Conservation (phyloP, 768 basidiomycete species). For the Auricularia cornea region DNA sequence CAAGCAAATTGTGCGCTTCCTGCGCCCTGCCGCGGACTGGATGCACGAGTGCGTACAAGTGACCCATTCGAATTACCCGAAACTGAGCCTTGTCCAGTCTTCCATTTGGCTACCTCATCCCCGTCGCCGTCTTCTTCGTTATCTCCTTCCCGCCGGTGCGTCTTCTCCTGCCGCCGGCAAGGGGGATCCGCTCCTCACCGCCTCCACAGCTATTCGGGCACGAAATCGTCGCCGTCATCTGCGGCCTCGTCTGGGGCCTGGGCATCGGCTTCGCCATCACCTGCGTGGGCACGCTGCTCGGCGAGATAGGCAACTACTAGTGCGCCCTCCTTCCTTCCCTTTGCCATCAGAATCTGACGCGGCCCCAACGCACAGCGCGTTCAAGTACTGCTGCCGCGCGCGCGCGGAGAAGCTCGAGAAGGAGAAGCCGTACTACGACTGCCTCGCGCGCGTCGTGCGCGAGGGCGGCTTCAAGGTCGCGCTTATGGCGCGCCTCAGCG, state of each 20-base stretch:
- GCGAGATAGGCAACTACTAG: conserved; percentile 86
- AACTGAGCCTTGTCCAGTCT: conserved; percentile 28
- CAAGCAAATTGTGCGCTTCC: conserved; percentile 60
- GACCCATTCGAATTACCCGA: neutral
- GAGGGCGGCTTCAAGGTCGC: conserved; percentile 86
- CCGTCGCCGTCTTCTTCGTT: conserved; percentile 73
- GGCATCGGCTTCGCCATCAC: conserved; percentile 85
- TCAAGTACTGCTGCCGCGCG: conserved; percentile 68
- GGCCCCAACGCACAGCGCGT: conserved; percentile 51
- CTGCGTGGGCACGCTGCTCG: conserved; percentile 51
- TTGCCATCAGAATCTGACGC: conserved; percentile 1
- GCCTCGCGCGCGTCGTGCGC: conserved; percentile 51
- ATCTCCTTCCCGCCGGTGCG: conserved; percentile 78
- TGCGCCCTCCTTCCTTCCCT: conserved; percentile 28
- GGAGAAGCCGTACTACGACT: conserved; percentile 38
- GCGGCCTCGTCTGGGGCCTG: conserved; percentile 86
- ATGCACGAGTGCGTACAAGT: conserved; percentile 44
- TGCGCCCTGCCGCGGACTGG: conserved; percentile 58
- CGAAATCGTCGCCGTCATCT: conserved; percentile 82
- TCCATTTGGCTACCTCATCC: conserved; percentile 61
- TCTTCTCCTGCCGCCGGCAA: conserved; percentile 5
- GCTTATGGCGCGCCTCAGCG: conserved; percentile 66
- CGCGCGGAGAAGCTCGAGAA: conserved; percentile 69
- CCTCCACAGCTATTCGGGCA: conserved; percentile 82
- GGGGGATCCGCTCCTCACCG: neutral